Percentiles rank a stretch among this genome's conserved stretches.
These are phyloP conservation scores for Begonia fuchsioides DNA, from an alignment of 306 rosid species.

Conservation along the genomic window DNA sequence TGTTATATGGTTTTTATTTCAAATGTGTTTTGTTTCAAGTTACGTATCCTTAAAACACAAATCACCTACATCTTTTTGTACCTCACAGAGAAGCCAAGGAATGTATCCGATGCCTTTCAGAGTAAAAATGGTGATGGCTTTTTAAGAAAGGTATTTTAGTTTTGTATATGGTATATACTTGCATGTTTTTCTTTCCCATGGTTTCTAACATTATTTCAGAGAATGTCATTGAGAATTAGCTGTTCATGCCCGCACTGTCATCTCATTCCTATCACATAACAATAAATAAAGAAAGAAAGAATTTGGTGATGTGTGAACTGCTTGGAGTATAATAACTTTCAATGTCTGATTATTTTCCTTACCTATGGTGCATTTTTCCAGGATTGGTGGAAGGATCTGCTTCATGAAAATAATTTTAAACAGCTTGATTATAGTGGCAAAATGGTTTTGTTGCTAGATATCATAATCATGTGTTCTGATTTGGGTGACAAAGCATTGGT, in stretches of 20 bases:
- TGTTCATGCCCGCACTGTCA: no score
- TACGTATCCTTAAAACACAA: neutral
- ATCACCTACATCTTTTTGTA: conserved; percentile 10
- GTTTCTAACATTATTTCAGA: no score
- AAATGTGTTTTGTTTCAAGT: no score
- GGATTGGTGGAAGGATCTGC: conserved; percentile 95
- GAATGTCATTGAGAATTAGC: no score
- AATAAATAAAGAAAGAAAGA: no score
- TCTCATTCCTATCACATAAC: no score
- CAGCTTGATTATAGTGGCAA: conserved; percentile 85
- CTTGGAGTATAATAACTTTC: no score
- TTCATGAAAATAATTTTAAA: conserved; percentile 56
- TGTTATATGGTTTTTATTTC: no score
- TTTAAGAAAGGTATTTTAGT: conserved; percentile 42
- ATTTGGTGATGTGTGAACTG: no score
- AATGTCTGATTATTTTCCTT: no score
- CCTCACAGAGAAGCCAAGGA: conserved; percentile 48
- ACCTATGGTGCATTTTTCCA: conserved; percentile 14
- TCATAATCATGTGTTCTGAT: conserved; percentile 67
- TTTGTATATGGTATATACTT: neutral
- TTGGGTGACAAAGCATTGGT: conserved; percentile 90
- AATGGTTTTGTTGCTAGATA: conserved; percentile 82
- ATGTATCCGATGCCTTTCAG: conserved; percentile 30
- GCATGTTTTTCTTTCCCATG: neutral
- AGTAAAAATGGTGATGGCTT: conserved; percentile 43